Base-by-base conservation (phyloP, 257 asterid species). In the Fraxinus pennsylvanica region DNA sequence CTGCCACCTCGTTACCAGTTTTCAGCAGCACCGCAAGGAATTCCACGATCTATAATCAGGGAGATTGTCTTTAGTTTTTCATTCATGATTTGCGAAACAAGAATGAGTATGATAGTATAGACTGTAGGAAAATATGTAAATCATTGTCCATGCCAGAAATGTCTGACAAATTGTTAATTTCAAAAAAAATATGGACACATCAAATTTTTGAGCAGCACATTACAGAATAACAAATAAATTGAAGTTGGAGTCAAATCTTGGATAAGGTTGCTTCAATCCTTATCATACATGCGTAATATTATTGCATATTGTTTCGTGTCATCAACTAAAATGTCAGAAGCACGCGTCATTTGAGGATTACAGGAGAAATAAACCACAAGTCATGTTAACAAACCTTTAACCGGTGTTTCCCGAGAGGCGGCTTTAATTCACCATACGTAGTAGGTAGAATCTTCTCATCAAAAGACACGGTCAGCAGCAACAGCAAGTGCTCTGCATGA, bases 381-480 rank as follows among this genome's bases (percentile, higher is more conserved):
- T 19, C 75, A 75, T 43, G 79, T 72, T 29, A 84, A 73, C 85
- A 72, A 79, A 90, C 99, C 99, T 93, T 93, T 80, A 96, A 82
- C 5, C 98, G 97, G 85, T 96, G 93, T 80, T 92, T 91, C 69
- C 99, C 98, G 41, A 96, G 97, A 83, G 99, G 99, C 50, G 99
- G 99, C 85, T 87, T 91, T 81, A 96, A 80, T 87, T 92, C 97
- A 76, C 99, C 99, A 85, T 89, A 96, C 15, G 99, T 86, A 76
- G 92, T 84, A 43, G 92, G 95, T 70, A 93, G 86, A 71, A 90
- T 76, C 86, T 86, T 96, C 78, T 89, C 97, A 76, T 96, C 99
- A 68, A 89, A 83, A 41, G 97, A 91, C 75, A 92, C 89, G 81
- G 84, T 87, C 85, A 96, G 84, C 81, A 96, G 90, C 85, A 76